Evolutionary conservation across 495 filamentous ascomycete genomes (phyloP).

Genomic region (Terfezia claveryi): DNA sequence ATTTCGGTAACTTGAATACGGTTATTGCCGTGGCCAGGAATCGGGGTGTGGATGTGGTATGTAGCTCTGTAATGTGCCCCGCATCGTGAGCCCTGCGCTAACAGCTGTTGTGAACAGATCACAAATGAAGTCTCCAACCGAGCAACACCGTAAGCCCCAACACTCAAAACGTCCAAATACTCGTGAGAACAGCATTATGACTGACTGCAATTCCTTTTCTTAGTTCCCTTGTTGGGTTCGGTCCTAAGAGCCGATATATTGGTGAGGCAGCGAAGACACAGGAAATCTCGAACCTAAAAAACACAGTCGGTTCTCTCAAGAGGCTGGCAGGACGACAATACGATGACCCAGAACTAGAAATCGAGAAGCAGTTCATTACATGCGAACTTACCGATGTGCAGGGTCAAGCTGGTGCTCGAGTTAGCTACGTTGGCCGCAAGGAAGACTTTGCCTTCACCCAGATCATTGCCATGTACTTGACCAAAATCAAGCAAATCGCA

Average conservation of each 20-base stretch:
- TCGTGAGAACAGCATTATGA: slow-evolving; percentile 16
- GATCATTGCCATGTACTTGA: slow-evolving; percentile 83
- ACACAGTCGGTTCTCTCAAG: slow-evolving; percentile 84
- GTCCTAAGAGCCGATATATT: slow-evolving; percentile 73
- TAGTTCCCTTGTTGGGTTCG: slow-evolving; percentile 87
- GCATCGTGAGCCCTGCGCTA: not conserved
- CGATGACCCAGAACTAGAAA: slow-evolving; percentile 73
- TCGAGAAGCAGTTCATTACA: slow-evolving; percentile 84
- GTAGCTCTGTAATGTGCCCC: slow-evolving; percentile 24
- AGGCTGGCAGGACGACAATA: slow-evolving; percentile 67
- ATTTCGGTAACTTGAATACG: slow-evolving; percentile 93
- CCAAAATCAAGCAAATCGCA: slow-evolving; percentile 77
- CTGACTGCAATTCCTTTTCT: slow-evolving; percentile 3
- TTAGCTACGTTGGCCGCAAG: slow-evolving; percentile 83
- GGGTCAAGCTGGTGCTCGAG: slow-evolving; percentile 87
- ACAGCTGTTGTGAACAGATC: slow-evolving; percentile 35
- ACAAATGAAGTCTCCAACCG: slow-evolving; percentile 98
- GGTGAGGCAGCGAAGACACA: slow-evolving; percentile 94
- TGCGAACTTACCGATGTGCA: slow-evolving; percentile 69
- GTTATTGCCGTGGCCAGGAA: slow-evolving; percentile 94
- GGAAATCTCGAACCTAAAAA: slow-evolving; percentile 98
- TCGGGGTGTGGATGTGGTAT: slow-evolving; percentile 95
- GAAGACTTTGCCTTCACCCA: slow-evolving; percentile 80
- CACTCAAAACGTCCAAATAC: not conserved
- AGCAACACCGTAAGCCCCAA: slow-evolving; percentile 63